Evolutionary conservation across 129 eudicot genomes (phyloP).

Genomic region (Rutidosis leptorrhynchoides): DNA sequence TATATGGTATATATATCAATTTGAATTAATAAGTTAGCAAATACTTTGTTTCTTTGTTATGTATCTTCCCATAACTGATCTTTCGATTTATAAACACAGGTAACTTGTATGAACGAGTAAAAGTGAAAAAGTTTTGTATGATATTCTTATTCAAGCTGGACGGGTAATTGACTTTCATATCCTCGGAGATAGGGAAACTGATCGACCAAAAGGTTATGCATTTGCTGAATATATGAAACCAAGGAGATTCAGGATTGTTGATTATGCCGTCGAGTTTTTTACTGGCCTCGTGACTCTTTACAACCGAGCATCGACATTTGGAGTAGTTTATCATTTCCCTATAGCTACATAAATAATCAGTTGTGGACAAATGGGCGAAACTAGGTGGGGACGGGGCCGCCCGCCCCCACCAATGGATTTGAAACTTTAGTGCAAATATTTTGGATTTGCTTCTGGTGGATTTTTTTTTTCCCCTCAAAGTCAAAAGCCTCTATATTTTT

Average conservation of each 20-base stretch:
- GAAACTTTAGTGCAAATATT: no score
- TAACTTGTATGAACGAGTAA: slow-evolving; percentile 87
- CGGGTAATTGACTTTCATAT: slow-evolving; percentile 69
- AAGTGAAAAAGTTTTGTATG: slow-evolving; percentile 86
- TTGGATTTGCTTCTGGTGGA: no score
- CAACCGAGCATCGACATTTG: slow-evolving; percentile 77
- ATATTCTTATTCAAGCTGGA: slow-evolving; percentile 89
- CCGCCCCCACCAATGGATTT: no score
- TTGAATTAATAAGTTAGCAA: no score
- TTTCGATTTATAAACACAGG: slow-evolving; percentile 41
- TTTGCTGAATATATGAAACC: slow-evolving; percentile 89
- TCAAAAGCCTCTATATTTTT: no score
- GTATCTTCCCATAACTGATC: slow-evolving; percentile 8
- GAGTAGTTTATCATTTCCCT: slow-evolving; percentile 40
- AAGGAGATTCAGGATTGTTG: slow-evolving; percentile 79
- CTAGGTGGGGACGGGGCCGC: no score
- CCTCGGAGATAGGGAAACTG: slow-evolving; percentile 66
- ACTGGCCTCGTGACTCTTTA: slow-evolving; percentile 72
- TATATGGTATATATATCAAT: not conserved
- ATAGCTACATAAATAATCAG: no score
- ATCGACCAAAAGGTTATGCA: slow-evolving; percentile 82
- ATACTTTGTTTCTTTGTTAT: not conserved
- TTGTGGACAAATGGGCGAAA: no score
- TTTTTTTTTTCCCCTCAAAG: no score
- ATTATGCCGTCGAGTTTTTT: slow-evolving; percentile 83